phyloP scores from a whole-genome alignment of 2,329 filamentous ascomycete species.

The Fusarium torreyae region DNA sequence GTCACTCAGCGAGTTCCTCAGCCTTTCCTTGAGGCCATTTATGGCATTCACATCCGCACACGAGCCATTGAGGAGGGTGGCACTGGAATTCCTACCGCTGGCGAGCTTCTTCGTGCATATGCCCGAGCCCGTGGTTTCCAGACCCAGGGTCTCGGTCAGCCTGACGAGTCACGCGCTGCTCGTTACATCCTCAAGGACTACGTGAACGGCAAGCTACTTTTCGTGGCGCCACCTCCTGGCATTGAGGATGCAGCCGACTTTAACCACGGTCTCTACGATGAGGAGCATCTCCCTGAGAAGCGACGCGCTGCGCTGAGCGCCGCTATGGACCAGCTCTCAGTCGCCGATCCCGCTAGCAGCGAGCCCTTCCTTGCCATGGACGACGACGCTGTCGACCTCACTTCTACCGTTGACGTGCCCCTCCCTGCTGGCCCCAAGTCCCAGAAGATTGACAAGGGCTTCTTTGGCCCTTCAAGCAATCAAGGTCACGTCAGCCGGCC shows the following conservation, averaged over 20 bases:
- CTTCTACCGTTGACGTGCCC: slow-evolving; percentile 63
- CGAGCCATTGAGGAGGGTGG: slow-evolving; percentile 92
- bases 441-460: slow-evolving; percentile 84
- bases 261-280: slow-evolving; percentile 91
- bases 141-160: slow-evolving; percentile 89
- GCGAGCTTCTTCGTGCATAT: slow-evolving; percentile 88
- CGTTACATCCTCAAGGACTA: slow-evolving; percentile 96
- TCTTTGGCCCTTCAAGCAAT: slow-evolving; percentile 80
- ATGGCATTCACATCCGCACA: slow-evolving; percentile 90
- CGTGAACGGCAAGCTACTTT: slow-evolving; percentile 94
- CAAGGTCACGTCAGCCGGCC: slow-evolving; percentile 81
- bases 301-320: slow-evolving; percentile 76
- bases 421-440: slow-evolving; percentile 79
- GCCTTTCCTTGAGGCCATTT: slow-evolving; percentile 89
- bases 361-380: slow-evolving; percentile 48
- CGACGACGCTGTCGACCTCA: slow-evolving; percentile 51
- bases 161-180: slow-evolving; percentile 93
- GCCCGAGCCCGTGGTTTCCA: slow-evolving; percentile 91
- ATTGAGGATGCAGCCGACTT: slow-evolving; percentile 82
- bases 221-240: slow-evolving; percentile 86
- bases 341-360: slow-evolving; percentile 53
- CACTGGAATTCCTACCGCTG: slow-evolving; percentile 85
- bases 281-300: slow-evolving; percentile 85
- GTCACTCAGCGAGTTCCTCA: slow-evolving; percentile 90
- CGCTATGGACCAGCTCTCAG: slow-evolving; percentile 63